Percentiles rank a stretch among this genome's conserved stretches.
Conservation (phyloP, 768 basidiomycete genomes). For the Cyathus striatus region DNA sequence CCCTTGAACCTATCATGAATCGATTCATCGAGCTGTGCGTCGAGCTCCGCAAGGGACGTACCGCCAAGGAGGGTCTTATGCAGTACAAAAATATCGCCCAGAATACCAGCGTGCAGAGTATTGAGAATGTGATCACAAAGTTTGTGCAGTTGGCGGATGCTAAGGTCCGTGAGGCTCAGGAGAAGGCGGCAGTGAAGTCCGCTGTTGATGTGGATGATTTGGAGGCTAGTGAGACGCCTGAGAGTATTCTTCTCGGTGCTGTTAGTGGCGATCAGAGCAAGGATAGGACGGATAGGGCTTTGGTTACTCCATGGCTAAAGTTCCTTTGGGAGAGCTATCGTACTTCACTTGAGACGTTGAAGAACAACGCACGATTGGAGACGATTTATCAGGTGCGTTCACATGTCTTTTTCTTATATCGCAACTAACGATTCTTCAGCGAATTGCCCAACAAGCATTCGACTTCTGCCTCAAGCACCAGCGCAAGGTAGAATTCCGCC, state of each 20-base stretch:
- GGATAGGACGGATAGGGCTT: slow-evolving; percentile 89
- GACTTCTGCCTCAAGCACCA: slow-evolving; percentile 92
- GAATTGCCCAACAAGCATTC: slow-evolving; percentile 96
- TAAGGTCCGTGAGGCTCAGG: slow-evolving; percentile 83
- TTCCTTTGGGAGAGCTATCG: slow-evolving; percentile 99
- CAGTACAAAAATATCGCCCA: slow-evolving; percentile 98
- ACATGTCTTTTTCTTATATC: background rate
- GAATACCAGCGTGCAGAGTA: slow-evolving; percentile 83
- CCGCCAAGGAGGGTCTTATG: slow-evolving; percentile 94
- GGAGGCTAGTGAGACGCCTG: slow-evolving; percentile 92
- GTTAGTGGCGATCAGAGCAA: slow-evolving; percentile 88
- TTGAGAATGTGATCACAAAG: slow-evolving; percentile 85
- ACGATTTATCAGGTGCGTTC: slow-evolving; percentile 82
- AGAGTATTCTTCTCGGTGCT: slow-evolving; percentile 85
- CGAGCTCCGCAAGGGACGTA: slow-evolving; percentile 87
- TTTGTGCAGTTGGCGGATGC: slow-evolving; percentile 80
- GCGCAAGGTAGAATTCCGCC: slow-evolving; percentile 95
- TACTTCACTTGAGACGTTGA: slow-evolving; percentile 90
- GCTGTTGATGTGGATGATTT: slow-evolving; percentile 89
- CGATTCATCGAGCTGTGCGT: slow-evolving; percentile 97
- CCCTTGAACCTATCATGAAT: slow-evolving; percentile 93
- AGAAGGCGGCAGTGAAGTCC: slow-evolving; percentile 73
- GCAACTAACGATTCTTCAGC: slow-evolving; percentile 34
- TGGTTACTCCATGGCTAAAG: slow-evolving; percentile 97
- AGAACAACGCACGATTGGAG: slow-evolving; percentile 92